Conservation (phyloP, 305 asterid species). For the Fraxinus greggii region DNA sequence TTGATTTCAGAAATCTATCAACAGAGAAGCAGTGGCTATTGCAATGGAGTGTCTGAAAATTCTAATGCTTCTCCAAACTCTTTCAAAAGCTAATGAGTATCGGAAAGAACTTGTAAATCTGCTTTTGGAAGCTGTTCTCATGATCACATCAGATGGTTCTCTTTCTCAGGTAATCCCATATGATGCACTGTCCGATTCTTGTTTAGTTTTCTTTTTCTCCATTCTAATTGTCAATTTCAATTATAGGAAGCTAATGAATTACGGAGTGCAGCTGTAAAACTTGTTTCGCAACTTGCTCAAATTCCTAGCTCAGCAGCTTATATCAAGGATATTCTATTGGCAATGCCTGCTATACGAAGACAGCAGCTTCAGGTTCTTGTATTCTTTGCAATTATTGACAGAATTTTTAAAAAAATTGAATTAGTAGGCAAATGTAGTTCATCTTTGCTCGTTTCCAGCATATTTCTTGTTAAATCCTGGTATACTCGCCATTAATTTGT, state of each 20-base stretch:
- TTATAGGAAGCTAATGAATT: slow-evolving; percentile 69
- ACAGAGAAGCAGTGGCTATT: slow-evolving; percentile 67
- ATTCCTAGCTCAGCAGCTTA: slow-evolving; percentile 61
- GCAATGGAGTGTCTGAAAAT: slow-evolving; percentile 87
- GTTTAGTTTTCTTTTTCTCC: slow-evolving; percentile 15
- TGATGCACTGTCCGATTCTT: slow-evolving; percentile 9
- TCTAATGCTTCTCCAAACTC: slow-evolving; percentile 70
- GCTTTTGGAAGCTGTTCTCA: slow-evolving; percentile 75
- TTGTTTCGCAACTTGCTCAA: slow-evolving; percentile 96
- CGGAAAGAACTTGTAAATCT: slow-evolving; percentile 68
- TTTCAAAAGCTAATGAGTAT: slow-evolving; percentile 52
- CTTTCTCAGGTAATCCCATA: slow-evolving; percentile 55
- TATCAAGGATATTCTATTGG: slow-evolving; percentile 71
- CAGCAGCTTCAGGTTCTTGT: slow-evolving; percentile 86
- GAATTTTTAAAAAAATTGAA: slow-evolving; percentile 2
- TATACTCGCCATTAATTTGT: background rate
- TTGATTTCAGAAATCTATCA: slow-evolving; percentile 58
- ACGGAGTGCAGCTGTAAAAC: slow-evolving; percentile 53
- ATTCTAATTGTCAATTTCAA: slow-evolving; percentile 29
- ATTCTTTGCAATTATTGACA: slow-evolving; percentile 8
- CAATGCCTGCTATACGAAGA: slow-evolving; percentile 72
- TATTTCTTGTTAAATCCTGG: slow-evolving; percentile 5
- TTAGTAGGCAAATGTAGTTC: background rate
- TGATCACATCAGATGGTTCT: slow-evolving; percentile 54
- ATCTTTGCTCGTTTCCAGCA: background rate